These are phyloP conservation scores for Ascobolus immersus DNA, from an alignment of 495 filamentous ascomycete species.

Conservation along the genomic window DNA sequence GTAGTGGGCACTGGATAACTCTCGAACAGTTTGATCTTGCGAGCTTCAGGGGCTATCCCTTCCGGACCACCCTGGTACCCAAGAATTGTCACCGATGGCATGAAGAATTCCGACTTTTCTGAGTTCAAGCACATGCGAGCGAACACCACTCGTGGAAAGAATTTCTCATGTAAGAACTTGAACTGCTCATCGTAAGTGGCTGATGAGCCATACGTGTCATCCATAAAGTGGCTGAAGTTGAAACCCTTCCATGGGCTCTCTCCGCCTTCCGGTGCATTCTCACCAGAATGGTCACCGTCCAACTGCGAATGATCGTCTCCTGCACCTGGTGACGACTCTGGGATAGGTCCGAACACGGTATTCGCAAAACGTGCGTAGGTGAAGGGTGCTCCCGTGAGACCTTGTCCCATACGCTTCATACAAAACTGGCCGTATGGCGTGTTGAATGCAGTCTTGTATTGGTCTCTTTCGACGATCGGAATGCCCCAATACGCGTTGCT, in stretches of 20 bases:
- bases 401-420: constrained; percentile 1
- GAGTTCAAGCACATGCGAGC: not conserved
- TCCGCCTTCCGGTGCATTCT: not conserved
- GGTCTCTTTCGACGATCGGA: not conserved
- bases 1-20: not conserved
- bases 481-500: constrained; percentile 1
- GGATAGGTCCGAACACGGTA: not conserved
- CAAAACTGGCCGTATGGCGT: not conserved
- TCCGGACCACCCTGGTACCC: not conserved
- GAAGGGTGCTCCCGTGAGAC: not conserved
- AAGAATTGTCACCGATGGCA: not conserved
- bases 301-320: not conserved
- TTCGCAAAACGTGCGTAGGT: constrained; percentile 3
- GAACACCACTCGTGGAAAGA: not conserved
- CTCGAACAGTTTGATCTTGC: not conserved
- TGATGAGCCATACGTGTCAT: not conserved
- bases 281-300: not conserved
- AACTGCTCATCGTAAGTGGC: not conserved
- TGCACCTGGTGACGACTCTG: not conserved
- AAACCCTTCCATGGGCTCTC: not conserved
- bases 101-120: not conserved
- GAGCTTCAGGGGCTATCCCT: not conserved
- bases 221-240: constrained; percentile 2
- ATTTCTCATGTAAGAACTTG: not conserved
- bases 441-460: constrained; percentile 4